Conservation (phyloP, 2,329 filamentous ascomycete species). For the Macrophomina phaseolina region DNA sequence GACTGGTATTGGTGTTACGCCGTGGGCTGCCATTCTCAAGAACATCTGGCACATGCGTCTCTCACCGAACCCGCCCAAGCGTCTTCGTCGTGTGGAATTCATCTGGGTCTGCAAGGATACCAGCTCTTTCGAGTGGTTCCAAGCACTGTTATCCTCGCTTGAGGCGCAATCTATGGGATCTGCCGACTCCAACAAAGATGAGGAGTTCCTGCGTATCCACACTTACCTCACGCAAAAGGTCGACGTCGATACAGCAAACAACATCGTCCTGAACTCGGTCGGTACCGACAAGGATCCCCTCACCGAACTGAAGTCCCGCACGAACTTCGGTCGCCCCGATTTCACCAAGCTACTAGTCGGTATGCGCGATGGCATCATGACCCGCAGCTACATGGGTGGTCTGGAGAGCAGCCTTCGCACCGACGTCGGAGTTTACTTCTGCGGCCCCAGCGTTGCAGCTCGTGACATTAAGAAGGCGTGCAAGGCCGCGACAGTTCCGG, state of each 20-base stretch:
- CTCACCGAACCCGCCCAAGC: slow-evolving; percentile 83
- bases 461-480: slow-evolving; percentile 85
- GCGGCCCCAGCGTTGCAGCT: slow-evolving; percentile 81
- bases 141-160: slow-evolving; percentile 87
- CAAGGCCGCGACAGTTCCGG: slow-evolving; percentile 71
- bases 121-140: slow-evolving; percentile 98
- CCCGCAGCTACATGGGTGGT: slow-evolving; percentile 83
- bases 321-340: slow-evolving; percentile 94
- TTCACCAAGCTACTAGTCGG: slow-evolving; percentile 79
- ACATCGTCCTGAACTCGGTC: slow-evolving; percentile 96
- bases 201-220: slow-evolving; percentile 94
- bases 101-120: slow-evolving; percentile 99
- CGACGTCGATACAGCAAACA: slow-evolving; percentile 89
- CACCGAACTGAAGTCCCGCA: slow-evolving; percentile 86
- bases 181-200: slow-evolving; percentile 43
- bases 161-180: slow-evolving; percentile 81
- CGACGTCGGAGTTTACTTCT: slow-evolving; percentile 97
- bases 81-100: slow-evolving; percentile 94
- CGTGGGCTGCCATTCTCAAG: slow-evolving; percentile 87
- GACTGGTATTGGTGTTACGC: slow-evolving; percentile 85
- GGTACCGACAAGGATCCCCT: slow-evolving; percentile 87
- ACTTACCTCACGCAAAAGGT: slow-evolving; percentile 95
- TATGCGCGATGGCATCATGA: slow-evolving; percentile 86
- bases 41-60: slow-evolving; percentile 98
- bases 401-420: slow-evolving; percentile 78